Evolutionary conservation across 2,329 filamentous ascomycete genomes (phyloP), one percentile per base, ranked within the genome.

Genomic region (Cadophora gregata): DNA sequence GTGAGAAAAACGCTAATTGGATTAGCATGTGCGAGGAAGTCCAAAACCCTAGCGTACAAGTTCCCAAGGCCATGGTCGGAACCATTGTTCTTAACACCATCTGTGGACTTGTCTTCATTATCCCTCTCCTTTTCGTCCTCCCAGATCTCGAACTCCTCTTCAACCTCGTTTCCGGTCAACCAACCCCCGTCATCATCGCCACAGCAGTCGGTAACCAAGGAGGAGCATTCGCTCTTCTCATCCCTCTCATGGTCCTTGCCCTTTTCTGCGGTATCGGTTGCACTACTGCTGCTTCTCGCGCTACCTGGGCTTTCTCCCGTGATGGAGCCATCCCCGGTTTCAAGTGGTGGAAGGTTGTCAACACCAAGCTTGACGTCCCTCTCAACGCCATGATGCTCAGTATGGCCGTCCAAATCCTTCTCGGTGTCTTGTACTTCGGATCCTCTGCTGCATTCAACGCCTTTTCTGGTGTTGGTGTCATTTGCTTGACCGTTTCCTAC

Each of bases 381-480:
- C 73, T 91, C 64, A 91, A 91, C 76, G 88, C 88, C 70, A 91
- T 91, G 88, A 88, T 91, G 85, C 84, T 91, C 64, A 87, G 84
- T 74, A 90, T 90, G 86, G 83, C 79, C 3, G 80, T 91, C 31
- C 84, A 91, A 78, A 83, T 91, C 64, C 60, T 86, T 16, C 84
- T 92, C 5, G 89, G 86, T 36, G 75, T 88, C 72, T 87, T 92
- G 76, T 90, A 91, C 80, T 90, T 92, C 70, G 89, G 89, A 56
- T 90, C 88, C 1, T 79, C 83, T 0, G 85, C 88, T 12, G 89
- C 89, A n/a, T 92, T 91, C 81, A 90, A 89, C 75, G 89, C 89
- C 65, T 91, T 92, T 77, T 89, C 87, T 0, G 88, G 88, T 67
- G 87, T 90, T 21, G 88, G 88, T 73, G 89, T 91, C 77, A 91